Conservation (phyloP, 345 rosid species). For the Gossypium longicalyx region DNA sequence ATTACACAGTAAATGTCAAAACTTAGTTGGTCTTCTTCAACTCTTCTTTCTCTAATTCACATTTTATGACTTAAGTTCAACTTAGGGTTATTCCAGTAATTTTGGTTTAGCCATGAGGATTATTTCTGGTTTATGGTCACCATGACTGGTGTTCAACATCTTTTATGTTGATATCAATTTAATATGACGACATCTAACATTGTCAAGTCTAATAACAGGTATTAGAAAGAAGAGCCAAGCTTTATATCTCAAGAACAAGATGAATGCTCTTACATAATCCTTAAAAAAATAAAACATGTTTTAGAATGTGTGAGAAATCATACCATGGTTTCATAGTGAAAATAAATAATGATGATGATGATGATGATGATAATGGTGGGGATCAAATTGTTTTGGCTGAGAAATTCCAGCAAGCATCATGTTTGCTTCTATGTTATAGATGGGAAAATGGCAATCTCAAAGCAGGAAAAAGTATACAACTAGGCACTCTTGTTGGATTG, state of each 20-base stretch:
- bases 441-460: too few species aligned
- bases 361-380: background rate
- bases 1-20: too few species aligned
- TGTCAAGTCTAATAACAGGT: conserved; percentile 34
- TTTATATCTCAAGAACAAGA: conserved; percentile 87
- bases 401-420: background rate
- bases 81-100: background rate
- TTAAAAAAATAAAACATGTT: conserved; percentile 8
- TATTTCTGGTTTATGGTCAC: background rate
- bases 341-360: too few species aligned
- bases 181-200: too few species aligned
- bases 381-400: background rate
- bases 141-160: too few species aligned
- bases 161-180: too few species aligned
- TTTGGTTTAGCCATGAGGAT: background rate
- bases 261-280: conserved; percentile 83
- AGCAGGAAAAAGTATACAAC: too few species aligned
- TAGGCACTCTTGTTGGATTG: too few species aligned
- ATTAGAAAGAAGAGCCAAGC: conserved; percentile 92
- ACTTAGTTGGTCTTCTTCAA: too few species aligned
- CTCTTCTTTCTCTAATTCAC: too few species aligned
- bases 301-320: background rate
- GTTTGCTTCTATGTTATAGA: background rate
- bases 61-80: too few species aligned
- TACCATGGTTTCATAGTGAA: background rate